phyloP scores from a whole-genome alignment of 768 basidiomycete genomes.

The Podaxis sp. region DNA sequence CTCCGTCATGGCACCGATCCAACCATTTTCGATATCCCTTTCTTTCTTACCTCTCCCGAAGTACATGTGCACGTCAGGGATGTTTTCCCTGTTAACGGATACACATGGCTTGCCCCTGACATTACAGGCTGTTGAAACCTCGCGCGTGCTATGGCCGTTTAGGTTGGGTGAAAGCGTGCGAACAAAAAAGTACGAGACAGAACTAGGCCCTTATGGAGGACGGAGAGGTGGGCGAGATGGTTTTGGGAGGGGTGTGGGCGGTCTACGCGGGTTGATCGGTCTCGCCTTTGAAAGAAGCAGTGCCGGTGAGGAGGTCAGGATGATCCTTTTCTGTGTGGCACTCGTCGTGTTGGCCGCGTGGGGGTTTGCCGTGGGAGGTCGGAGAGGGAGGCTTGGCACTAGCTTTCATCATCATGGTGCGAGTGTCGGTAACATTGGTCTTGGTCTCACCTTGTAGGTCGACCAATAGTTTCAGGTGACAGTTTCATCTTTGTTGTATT shows the following conservation, averaged over 20 bases:
- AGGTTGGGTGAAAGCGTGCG: slow-evolving; percentile 39
- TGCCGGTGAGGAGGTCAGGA: slow-evolving; percentile 68
- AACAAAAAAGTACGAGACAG: slow-evolving; percentile 36
- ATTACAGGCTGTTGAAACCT: slow-evolving; percentile 50
- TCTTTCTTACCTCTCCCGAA: slow-evolving; percentile 42
- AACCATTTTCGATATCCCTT: slow-evolving; percentile 22
- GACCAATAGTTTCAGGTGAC: neutral
- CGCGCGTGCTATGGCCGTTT: slow-evolving; percentile 46
- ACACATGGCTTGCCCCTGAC: slow-evolving; percentile 61
- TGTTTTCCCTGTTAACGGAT: slow-evolving; percentile 57
- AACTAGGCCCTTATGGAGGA: slow-evolving; percentile 37
- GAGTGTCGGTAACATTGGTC: neutral
- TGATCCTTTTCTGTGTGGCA: slow-evolving; percentile 52
- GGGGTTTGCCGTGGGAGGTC: slow-evolving; percentile 36
- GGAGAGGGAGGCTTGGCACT: slow-evolving; percentile 4
- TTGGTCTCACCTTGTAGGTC: neutral
- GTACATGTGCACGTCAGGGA: slow-evolving; percentile 46
- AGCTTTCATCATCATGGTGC: slow-evolving; percentile 1
- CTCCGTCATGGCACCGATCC: slow-evolving; percentile 3
- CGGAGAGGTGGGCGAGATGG: slow-evolving; percentile 12
- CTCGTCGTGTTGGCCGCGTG: slow-evolving; percentile 49
- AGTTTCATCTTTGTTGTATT: neutral
- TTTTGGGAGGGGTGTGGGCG: slow-evolving; percentile 39
- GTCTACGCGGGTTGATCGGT: slow-evolving; percentile 37
- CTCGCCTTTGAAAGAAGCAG: slow-evolving; percentile 55